A percentile compares a stretch with the other conserved stretches of the same genome.
Evolutionary conservation across 129 eudicot species (phyloP).

Genomic region (Rutidosis leptorrhynchoides): DNA sequence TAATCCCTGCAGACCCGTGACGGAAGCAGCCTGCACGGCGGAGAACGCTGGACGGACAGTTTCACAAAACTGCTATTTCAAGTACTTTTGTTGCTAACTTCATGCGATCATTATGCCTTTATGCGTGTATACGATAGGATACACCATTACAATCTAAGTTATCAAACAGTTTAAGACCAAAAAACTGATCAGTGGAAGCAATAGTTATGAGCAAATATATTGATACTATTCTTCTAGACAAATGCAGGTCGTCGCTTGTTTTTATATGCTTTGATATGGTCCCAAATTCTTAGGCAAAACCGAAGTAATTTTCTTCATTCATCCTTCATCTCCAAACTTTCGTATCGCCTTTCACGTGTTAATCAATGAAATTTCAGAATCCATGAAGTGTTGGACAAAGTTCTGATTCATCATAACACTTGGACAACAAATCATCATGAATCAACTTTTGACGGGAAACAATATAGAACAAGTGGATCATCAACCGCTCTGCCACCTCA

Average conservation of each 20-base stretch:
- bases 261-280: constrained; percentile 67
- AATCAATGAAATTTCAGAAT: constrained; percentile 43
- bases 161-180: constrained; percentile 62
- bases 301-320: constrained; percentile 67
- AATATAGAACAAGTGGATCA: constrained; percentile 77
- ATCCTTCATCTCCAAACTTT: constrained; percentile 32
- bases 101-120: no score
- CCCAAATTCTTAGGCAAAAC: constrained; percentile 69
- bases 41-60: no score
- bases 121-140: no score
- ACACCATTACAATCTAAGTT: constrained; percentile 58
- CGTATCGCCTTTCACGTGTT: constrained; percentile 34
- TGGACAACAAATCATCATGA: constrained; percentile 63
- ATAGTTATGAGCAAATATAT: constrained; percentile 71
- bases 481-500: constrained; percentile 63
- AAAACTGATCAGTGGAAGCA: constrained; percentile 85
- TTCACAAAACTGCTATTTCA: no score
- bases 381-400: constrained; percentile 51
- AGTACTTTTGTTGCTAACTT: no score
- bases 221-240: constrained; percentile 66
- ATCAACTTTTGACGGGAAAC: constrained; percentile 72
- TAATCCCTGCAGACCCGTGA: no score
- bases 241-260: constrained; percentile 60
- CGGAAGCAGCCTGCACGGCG: no score
- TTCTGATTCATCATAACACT: constrained; percentile 47